Conservation (phyloP, 2,329 filamentous ascomycete species). For the Phyllosticta paracitricarpa region DNA sequence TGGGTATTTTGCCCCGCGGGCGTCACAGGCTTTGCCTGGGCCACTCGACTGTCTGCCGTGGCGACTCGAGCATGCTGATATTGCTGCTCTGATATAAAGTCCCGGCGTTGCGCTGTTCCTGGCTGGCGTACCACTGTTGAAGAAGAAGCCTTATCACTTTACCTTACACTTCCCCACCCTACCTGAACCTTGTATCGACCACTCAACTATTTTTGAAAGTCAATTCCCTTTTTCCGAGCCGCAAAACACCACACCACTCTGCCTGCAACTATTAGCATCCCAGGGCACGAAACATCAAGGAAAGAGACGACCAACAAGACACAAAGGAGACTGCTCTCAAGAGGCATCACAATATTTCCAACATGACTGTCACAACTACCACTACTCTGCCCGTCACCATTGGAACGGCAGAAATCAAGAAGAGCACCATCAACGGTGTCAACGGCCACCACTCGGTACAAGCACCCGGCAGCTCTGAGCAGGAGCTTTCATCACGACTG, state of each 20-base stretch:
- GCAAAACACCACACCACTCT: conserved; percentile 88
- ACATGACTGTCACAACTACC: conserved; percentile 6
- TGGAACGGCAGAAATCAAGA: not conserved
- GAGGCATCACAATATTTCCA: not conserved
- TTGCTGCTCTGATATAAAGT: not conserved
- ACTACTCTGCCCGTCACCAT: conserved; percentile 2
- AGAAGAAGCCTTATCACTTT: not conserved
- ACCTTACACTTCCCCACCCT: not conserved
- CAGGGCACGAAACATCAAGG: not conserved
- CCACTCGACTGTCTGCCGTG: not conserved
- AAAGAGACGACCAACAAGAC: not conserved
- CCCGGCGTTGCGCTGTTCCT: not conserved
- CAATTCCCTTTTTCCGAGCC: conserved; percentile 21
- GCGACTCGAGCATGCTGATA: not conserved
- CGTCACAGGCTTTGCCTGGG: not conserved
- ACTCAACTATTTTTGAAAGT: not conserved
- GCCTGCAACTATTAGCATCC: conserved; percentile 51
- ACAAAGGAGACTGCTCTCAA: not conserved
- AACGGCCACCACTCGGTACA: not conserved
- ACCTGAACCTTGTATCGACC: not conserved
- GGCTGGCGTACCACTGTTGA: not conserved
- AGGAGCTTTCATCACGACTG: conserved; percentile 29
- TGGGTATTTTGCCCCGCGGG: not conserved
- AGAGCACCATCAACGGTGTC: not conserved
- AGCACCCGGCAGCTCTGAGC: conserved; percentile 1